Base-by-base conservation (phyloP, 2,329 filamentous ascomycete genomes). In the Penicillium sp. region DNA sequence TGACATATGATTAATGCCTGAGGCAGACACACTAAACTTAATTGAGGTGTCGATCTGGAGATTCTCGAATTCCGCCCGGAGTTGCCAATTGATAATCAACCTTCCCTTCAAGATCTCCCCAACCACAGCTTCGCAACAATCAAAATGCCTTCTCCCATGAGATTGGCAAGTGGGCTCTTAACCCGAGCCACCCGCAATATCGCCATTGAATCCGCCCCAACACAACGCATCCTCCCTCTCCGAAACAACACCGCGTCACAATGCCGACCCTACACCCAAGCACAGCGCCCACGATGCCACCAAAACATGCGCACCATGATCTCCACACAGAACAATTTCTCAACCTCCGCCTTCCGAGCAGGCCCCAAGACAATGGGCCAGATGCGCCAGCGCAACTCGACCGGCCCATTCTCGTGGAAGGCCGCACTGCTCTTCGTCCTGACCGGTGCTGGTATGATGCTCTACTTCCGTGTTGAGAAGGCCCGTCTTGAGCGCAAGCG, bases 401-500 rank as follows among this genome's bases (percentile, higher is more conserved):
- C 73, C 29, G 75, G 75, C 2, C 94, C 94, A 31, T 97, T 99
- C 80, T 96, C 93, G 53, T 93, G 90, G 86, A 93, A 91, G 77
- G 89, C 93, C 33, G 93, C 91, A 19, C 67, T 92, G 50, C 82
- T 99, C 62, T 97, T 99, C 79, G 82, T 97, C 63, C 72, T 83
- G 47, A 89, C 92, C 2, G 92, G 90, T 66, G 87, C 79, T 13
- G 88, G 86, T 29, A 82, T 99, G 69, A 87, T 92, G 60, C 85
- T 90, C 77, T 99, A 97, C 75, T 97, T 99, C 77, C 91, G 93
- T 70, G 86, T 87, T 68, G 94, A 99, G 77, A 97, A 97, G 81
- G 86, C 86, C 68, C 88, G 94, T 70, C 88, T 99, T 86, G 88
- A 94, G 73, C 86, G 93, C 62, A 90, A 93, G 79, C 85, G 92